A percentile compares a stretch with the other conserved stretches of the same genome.
phyloP scores from a whole-genome alignment of 2,329 filamentous ascomycete genomes.

The Fusarium tricinctum region DNA sequence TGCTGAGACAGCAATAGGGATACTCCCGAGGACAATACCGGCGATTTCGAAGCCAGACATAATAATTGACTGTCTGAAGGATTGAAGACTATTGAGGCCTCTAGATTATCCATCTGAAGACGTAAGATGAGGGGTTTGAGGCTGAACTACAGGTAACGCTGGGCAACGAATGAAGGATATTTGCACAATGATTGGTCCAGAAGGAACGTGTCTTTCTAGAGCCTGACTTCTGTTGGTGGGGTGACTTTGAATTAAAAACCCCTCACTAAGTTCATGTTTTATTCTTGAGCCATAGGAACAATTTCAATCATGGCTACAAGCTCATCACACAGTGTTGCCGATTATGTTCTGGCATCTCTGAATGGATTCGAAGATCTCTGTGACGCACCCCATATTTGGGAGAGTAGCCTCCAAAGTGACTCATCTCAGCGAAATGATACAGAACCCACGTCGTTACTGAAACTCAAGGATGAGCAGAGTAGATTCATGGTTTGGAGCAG shows the following conservation, averaged over 20 bases:
- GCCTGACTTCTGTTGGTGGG: too few species aligned
- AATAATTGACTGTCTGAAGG: too few species aligned
- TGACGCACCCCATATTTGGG: rapidly evolving
- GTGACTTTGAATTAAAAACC: too few species aligned
- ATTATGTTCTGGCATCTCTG: neutral
- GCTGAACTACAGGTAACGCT: too few species aligned
- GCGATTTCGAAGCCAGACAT: constrained; percentile 26
- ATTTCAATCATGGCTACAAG: too few species aligned
- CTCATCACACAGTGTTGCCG: neutral
- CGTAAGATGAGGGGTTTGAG: neutral
- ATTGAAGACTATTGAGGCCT: neutral
- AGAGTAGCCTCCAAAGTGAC: rapidly evolving
- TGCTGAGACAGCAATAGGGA: constrained; percentile 1
- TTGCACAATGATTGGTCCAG: too few species aligned
- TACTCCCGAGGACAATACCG: constrained; percentile 1
- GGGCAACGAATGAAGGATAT: too few species aligned
- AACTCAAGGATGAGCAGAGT: neutral
- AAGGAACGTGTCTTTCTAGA: too few species aligned
- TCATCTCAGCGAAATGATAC: rapidly evolving
- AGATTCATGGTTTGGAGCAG: constrained; percentile 34
- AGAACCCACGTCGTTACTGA: rapidly evolving
- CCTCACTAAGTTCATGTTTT: too few species aligned
- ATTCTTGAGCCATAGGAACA: too few species aligned
- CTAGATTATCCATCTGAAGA: neutral
- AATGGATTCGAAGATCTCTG: neutral